phyloP scores from a whole-genome alignment of 2,329 filamentous ascomycete species.

The Fusarium bulbicola region DNA sequence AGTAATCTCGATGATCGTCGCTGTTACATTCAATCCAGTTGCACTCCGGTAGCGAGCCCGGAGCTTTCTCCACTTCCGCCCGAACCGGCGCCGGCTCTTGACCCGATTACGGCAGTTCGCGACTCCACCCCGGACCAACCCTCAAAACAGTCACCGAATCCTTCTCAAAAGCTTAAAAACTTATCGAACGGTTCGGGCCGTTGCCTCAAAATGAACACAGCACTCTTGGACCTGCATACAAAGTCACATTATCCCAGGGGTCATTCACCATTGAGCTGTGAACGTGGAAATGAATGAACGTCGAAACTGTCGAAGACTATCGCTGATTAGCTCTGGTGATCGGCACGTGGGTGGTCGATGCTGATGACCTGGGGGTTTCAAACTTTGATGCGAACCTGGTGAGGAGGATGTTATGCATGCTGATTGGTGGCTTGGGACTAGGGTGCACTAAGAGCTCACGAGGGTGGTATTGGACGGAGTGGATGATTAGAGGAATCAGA shows the following conservation, averaged over 20 bases:
- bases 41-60: neutral
- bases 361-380: slow-evolving; percentile 29
- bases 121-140: neutral
- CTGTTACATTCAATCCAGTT: neutral
- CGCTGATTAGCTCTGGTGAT: slow-evolving; percentile 17
- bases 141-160: slow-evolving; percentile 23
- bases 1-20: neutral
- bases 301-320: slow-evolving; percentile 1
- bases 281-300: slow-evolving; percentile 24
- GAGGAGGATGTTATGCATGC: slow-evolving; percentile 1
- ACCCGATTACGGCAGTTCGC: slow-evolving; percentile 30
- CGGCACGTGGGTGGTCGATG: slow-evolving; percentile 36
- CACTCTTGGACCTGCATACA: slow-evolving; percentile 5
- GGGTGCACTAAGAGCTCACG: slow-evolving; percentile 5
- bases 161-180: neutral
- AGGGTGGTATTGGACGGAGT: slow-evolving; percentile 29
- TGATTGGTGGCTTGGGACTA: neutral
- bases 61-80: slow-evolving; percentile 18
- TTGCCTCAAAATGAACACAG: slow-evolving; percentile 19
- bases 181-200: slow-evolving; percentile 27
- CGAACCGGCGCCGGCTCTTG: slow-evolving; percentile 21
- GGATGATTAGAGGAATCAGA: slow-evolving; percentile 27
- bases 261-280: slow-evolving; percentile 18
- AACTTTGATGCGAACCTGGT: slow-evolving; percentile 25
- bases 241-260: neutral